Evolutionary conservation across 257 asterid species (phyloP).

Genomic region (Plectranthus barbatus): DNA sequence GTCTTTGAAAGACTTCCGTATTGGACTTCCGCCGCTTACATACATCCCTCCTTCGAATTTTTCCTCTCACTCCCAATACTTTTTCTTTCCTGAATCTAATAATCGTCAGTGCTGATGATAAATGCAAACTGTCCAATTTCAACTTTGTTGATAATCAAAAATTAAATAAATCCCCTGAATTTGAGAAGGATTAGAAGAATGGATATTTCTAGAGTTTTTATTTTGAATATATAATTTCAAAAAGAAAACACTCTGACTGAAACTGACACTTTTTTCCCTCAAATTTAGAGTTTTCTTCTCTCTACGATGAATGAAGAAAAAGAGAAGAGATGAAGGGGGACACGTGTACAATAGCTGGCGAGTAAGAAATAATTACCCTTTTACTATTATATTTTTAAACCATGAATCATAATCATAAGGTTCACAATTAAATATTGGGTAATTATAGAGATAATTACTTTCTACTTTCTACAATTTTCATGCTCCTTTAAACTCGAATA

Average conservation of each 20-base stretch:
- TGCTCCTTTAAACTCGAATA: no score
- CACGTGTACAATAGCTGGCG: conserved; percentile 27
- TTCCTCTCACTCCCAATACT: not conserved
- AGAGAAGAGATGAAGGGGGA: conserved; percentile 17
- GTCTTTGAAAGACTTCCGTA: conserved; percentile 71
- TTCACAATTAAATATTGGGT: no score
- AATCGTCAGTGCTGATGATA: conserved; percentile 9
- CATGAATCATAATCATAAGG: no score
- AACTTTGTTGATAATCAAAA: not conserved
- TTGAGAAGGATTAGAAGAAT: not conserved
- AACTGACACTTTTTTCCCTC: conserved; percentile 20
- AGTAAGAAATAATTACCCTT: conserved; percentile 12
- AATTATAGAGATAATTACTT: not conserved
- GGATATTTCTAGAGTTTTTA: not conserved
- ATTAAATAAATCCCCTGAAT: not conserved
- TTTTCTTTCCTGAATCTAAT: conserved; percentile 16
- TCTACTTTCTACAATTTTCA: no score
- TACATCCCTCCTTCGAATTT: conserved; percentile 29
- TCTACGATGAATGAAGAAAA: not conserved
- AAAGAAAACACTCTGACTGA: conserved; percentile 21
- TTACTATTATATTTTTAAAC: not conserved
- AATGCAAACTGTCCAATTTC: not conserved
- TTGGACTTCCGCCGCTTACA: conserved; percentile 43
- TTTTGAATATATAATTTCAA: conserved; percentile 3
- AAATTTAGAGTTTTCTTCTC: conserved; percentile 9